phyloP scores from a whole-genome alignment of 208 protist genomes.

The Crithidia brevicula region DNA sequence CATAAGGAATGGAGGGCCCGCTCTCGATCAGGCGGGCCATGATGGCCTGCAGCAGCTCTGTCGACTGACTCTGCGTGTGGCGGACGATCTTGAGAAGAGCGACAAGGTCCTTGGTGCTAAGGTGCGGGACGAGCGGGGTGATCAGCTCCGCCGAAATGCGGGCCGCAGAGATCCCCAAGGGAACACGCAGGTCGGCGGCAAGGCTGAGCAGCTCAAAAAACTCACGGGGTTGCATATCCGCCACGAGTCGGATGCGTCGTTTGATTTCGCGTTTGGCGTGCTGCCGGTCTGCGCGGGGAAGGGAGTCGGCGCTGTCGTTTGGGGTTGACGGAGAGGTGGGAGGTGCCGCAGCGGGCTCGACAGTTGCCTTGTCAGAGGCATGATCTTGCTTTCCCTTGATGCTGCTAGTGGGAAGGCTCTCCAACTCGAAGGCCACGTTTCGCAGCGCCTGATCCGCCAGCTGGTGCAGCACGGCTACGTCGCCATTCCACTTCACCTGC shows the following conservation, averaged over 20 bases:
- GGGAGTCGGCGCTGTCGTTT: background rate
- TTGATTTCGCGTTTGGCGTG: conserved; percentile 10
- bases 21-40: conserved; percentile 33
- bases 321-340: background rate
- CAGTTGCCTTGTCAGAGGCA: background rate
- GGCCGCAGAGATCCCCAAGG: conserved; percentile 47
- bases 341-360: background rate
- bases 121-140: conserved; percentile 52
- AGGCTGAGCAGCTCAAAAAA: conserved; percentile 67
- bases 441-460: conserved; percentile 72
- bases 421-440: conserved; percentile 79
- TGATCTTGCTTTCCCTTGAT: background rate
- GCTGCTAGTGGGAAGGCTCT: conserved; percentile 27
- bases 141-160: conserved; percentile 56
- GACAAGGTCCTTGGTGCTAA: conserved; percentile 46
- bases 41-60: conserved; percentile 42
- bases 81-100: conserved; percentile 47
- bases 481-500: conserved; percentile 50
- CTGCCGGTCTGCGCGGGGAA: background rate
- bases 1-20: conserved; percentile 40
- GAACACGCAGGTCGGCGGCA: conserved; percentile 60
- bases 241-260: conserved; percentile 37
- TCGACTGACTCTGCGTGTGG: conserved; percentile 50
- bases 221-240: conserved; percentile 44
- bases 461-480: conserved; percentile 48